Conservation (phyloP, 2,329 filamentous ascomycete species). For the Phialocephala subalpina region DNA sequence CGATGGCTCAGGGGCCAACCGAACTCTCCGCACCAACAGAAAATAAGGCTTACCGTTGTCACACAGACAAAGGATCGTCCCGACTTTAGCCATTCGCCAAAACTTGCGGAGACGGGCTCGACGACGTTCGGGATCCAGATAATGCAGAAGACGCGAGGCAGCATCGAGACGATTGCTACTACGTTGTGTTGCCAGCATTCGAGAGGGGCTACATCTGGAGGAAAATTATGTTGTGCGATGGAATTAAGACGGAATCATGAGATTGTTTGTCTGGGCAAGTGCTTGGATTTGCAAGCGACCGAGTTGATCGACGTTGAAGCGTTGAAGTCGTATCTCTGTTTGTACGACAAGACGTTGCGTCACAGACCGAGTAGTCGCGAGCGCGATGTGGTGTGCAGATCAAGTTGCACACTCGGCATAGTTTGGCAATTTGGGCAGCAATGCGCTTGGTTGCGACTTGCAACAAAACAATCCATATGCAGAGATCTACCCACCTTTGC, state of each 20-base stretch:
- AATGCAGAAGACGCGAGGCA: neutral
- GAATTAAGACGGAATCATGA: constrained; percentile 6
- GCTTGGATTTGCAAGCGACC: neutral
- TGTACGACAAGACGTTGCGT: neutral
- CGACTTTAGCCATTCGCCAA: constrained; percentile 1
- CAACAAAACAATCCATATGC: neutral
- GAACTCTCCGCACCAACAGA: neutral
- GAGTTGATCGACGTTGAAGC: neutral
- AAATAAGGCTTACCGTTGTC: constrained; percentile 10
- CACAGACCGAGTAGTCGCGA: neutral
- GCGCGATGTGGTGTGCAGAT: neutral
- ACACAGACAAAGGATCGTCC: constrained; percentile 3
- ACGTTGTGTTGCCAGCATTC: neutral
- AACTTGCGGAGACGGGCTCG: neutral
- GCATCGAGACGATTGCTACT: constrained; percentile 4
- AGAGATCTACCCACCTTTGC: constrained; percentile 10
- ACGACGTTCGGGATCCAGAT: constrained; percentile 3
- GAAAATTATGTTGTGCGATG: constrained; percentile 1
- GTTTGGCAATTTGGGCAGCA: constrained; percentile 6
- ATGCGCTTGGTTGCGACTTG: constrained; percentile 7
- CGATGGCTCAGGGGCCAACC: neutral
- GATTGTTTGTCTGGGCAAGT: neutral
- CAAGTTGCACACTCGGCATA: neutral
- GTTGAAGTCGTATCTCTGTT: neutral
- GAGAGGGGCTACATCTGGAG: constrained; percentile 2